These are phyloP conservation scores for Monilinia laxa DNA, from an alignment of 2,329 filamentous ascomycete genomes.

Conservation along the genomic window DNA sequence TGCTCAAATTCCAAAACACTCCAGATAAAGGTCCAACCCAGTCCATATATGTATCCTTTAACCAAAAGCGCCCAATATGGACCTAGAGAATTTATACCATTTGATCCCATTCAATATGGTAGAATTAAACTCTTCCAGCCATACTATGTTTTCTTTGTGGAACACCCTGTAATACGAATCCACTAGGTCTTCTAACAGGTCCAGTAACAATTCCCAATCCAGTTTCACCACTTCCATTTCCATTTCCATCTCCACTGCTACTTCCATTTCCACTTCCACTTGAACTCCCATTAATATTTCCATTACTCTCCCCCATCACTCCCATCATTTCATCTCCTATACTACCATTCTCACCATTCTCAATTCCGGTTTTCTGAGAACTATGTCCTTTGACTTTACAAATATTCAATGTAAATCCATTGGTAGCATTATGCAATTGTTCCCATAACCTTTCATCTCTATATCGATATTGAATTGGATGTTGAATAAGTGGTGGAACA, in stretches of 20 bases:
- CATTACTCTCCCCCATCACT: background rate
- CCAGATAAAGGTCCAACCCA: conserved; percentile 3
- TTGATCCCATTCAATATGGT: background rate
- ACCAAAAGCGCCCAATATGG: background rate
- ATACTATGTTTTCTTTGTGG: conserved; percentile 22
- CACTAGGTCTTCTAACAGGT: conserved; percentile 28
- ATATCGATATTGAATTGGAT: conserved; percentile 62
- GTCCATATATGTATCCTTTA: background rate
- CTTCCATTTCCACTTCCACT: background rate
- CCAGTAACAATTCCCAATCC: conserved; percentile 26
- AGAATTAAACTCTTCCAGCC: background rate
- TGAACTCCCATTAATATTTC: background rate
- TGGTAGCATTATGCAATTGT: conserved; percentile 65
- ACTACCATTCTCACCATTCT: background rate
- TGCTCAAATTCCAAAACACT: background rate
- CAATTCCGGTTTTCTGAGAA: conserved; percentile 50
- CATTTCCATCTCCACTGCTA: background rate
- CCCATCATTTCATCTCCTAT: conserved; percentile 11
- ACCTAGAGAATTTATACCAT: background rate
- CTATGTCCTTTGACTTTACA: conserved; percentile 58
- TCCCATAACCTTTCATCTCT: conserved; percentile 62
- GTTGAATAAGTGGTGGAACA: conserved; percentile 62
- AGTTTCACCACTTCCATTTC: background rate
- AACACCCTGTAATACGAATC: conserved; percentile 31
- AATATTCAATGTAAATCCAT: conserved; percentile 63